Evolutionary conservation across 495 filamentous ascomycete genomes (phyloP), one percentile per base, ranked within the genome.

Genomic region (Cryomyces minteri): DNA sequence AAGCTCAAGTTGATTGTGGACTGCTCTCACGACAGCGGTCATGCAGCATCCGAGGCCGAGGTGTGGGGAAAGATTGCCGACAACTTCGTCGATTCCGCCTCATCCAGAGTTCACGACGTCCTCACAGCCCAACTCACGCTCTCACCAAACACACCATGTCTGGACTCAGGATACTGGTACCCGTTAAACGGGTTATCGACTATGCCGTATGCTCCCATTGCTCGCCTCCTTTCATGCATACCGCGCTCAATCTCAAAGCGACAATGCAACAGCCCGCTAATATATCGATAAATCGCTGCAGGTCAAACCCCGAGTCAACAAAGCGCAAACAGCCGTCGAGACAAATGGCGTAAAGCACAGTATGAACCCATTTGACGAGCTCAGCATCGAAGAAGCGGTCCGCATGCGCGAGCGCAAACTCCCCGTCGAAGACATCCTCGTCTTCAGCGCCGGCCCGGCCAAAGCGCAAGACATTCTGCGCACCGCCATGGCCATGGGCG

Each of bases 291-390:
- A 25, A 25, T 25, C 29, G 40, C 37, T 31, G 45, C 58, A 98
- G 90, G 75, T 94, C 74, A 95, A 94, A 72, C 90, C 90, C 46
- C 84, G 90, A 53, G 85, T 96, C 71, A 95, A 95, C 77, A 88
- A 90, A 62, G 65, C 90, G 58, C 79, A 84, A 62, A 96, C 90
- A 37, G 92, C 77, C 59, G 78, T 98, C 65, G 86, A 93, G 67
- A 94, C 84, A 40, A 65, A 73, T 40, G 82, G 81, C 53, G 86
- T 96, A 54, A 98, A 96, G 66, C 90, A 95, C 73, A 82, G 76
- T 62, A 84, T 96, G 72, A 98, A 98, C 74, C 74, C 90, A 42
- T 98, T 98, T 70, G 90, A 98, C 67, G 90, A 96, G 65, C 84
- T 98, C 61, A 87, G 84, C 45, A 74, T 98, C 65, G 90, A 98